Base-by-base conservation (phyloP, 768 basidiomycete genomes). In the Mycena alexandri region DNA sequence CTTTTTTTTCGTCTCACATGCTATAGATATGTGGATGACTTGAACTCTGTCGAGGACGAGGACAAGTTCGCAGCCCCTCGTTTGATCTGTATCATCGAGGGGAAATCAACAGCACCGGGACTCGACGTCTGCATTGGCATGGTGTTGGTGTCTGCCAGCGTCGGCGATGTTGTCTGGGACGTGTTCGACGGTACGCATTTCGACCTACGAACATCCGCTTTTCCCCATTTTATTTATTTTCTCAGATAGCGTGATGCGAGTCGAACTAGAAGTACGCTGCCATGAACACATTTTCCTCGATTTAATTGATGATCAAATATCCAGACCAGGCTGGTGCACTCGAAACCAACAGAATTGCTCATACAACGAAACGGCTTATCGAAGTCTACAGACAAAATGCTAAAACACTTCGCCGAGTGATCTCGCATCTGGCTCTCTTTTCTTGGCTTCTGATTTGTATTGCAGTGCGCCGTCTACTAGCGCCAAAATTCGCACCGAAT, bases 81-180 rank as follows among this genome's bases (percentile, higher is more conserved):
- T 16, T 79, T 94, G 8, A 83, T 98, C 50, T 88, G 96, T 74
- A 87, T 94, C 54, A 73, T 98, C 21, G 89, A 93, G 47, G 61
- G 22, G 10, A 43, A 61, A 64, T 60, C 19, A 65, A 63, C 71
- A 25, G 57, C 41, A n/a, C 74, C 71, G 42, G 63, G 76, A 19
- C 75, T 71, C 21, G 77, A 84, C 56, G 85, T 88, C 5, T 79
- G 73, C 1, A 84, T 98, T 44, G 90, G 90, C 10, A 82, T 98
- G 78, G 84, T 98, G 38, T 87, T 88, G 17, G 89, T 98, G 17
- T 89, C 89, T 63, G 94, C 96, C 0, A 90, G 90, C 52, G 98
- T 95, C 0, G 97, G 97, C 1, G 96, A 98, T 70, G 92, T 99
- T 3, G 81, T 95, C 3, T 99, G 94, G 89, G 97, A 99, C 73